phyloP scores from a whole-genome alignment of 106 monocot genomes.

The Dendrobium nobile region DNA sequence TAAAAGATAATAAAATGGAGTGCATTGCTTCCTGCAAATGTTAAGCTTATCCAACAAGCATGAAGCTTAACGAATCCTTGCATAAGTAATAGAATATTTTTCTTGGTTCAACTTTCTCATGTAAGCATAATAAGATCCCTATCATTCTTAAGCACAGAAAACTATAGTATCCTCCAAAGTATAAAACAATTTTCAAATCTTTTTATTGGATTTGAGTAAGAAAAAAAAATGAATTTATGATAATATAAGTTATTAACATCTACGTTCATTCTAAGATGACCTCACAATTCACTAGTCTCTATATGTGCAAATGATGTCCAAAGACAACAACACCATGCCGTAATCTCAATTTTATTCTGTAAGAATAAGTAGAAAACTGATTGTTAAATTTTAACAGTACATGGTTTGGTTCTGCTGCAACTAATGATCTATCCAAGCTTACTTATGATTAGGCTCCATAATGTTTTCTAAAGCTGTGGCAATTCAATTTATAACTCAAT shows the following conservation, averaged over 20 bases:
- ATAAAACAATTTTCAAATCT: neutral
- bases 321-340: neutral
- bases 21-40: no score
- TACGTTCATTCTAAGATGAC: neutral
- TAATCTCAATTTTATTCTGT: no score
- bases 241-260: neutral
- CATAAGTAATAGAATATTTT: no score
- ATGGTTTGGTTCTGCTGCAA: no score
- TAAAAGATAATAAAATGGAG: no score
- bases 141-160: no score
- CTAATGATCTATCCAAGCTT: neutral
- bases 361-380: neutral
- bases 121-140: no score
- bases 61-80: no score
- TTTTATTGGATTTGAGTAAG: neutral
- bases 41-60: no score
- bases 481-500: neutral
- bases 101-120: no score
- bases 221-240: neutral
- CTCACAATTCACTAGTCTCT: neutral
- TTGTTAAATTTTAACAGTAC: neutral
- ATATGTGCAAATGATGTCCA: neutral
- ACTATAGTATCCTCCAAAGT: no score
- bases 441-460: neutral
- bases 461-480: neutral